Evolutionary conservation across 2,329 filamentous ascomycete genomes (phyloP), one percentile per base, ranked within the genome.

Genomic region (Knufia petricola): DNA sequence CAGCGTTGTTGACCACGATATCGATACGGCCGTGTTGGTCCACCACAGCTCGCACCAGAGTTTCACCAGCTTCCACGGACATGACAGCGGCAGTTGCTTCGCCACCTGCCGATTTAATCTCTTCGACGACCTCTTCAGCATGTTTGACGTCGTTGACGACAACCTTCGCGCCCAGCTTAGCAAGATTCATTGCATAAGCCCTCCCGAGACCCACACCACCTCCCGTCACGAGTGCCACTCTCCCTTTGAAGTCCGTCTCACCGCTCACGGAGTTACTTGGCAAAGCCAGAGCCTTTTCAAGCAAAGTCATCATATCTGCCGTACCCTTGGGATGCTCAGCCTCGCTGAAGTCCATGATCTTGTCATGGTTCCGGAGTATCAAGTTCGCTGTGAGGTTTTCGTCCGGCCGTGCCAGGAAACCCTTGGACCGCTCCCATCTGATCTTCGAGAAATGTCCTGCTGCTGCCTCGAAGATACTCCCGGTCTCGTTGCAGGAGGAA

Each of bases 1-100:
- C 92, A 48, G 92, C 92, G 63, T 98, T 96, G 80, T 98, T 96
- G 74, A 98, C 77, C 55, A 98, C 69, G 55, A 96, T 88, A 64
- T 98, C 90, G 60, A 98, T 78, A 58, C 90, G 86, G 60, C 90
- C 90, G 65, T 85, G 96, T 37, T 84, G 81, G 63, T 95, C 89
- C 60, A 96, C 90, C 48, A 88, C 89, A 50, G 79, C 82, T 77
- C 95, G 90, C 59, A 98, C 82, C 42, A 95, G 86, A 31, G 76
- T 76, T 48, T 95, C 89, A 37, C 92, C 92, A 51, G 96, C 87
- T 66, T 95, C 87, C 52, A 88, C 89, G 42, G 87, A 94, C 50
- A 86, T 86, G 74, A 94, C 95, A 68, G 92, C 86, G 58, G 87
- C 88, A 50, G 86, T 84, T 23, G 92, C 90, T 70, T 92, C 83